Percentiles rank a stretch among this genome's conserved stretches.
Evolutionary conservation across 805 yeast species (phyloP).

Genomic region (Zygoascus ofunaensis): DNA sequence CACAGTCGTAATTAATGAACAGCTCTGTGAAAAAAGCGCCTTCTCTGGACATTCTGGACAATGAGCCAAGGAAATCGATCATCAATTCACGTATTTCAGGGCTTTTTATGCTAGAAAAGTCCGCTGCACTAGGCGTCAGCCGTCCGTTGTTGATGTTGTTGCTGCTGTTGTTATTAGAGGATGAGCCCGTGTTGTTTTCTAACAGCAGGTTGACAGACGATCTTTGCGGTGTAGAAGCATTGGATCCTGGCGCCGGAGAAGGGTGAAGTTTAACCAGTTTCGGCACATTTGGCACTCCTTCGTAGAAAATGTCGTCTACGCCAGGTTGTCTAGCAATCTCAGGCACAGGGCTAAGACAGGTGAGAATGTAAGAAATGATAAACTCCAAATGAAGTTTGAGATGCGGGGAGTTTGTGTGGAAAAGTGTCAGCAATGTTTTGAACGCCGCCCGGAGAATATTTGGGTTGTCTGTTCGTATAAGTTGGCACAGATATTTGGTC

Average conservation of each 20-base stretch:
- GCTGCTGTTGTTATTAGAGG: slow-evolving; percentile 11
- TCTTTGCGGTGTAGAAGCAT: slow-evolving; percentile 14
- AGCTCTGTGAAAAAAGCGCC: slow-evolving; percentile 56
- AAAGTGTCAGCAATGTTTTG: slow-evolving; percentile 63
- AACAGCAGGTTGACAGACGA: slow-evolving; percentile 5
- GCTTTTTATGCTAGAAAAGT: slow-evolving; percentile 14
- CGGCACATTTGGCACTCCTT: slow-evolving; percentile 32
- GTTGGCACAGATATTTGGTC: slow-evolving; percentile 76
- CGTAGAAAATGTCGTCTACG: slow-evolving; percentile 31
- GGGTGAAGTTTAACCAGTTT: slow-evolving; percentile 51
- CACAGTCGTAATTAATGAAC: slow-evolving; percentile 83
- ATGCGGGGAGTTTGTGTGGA: slow-evolving; percentile 53
- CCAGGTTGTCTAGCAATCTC: slow-evolving; percentile 32
- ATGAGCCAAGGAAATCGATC: slow-evolving; percentile 67
- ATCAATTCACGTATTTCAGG: slow-evolving; percentile 58
- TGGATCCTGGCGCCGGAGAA: slow-evolving; percentile 25
- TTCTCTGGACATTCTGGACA: slow-evolving; percentile 45
- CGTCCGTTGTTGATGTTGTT: slow-evolving; percentile 7
- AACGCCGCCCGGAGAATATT: slow-evolving; percentile 66
- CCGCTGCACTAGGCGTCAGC: slow-evolving; percentile 9
- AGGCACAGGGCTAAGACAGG: slow-evolving; percentile 28
- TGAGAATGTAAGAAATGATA: slow-evolving; percentile 30
- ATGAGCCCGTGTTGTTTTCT: slow-evolving; percentile 2
- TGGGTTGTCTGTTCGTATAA: slow-evolving; percentile 67
- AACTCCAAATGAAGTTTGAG: slow-evolving; percentile 74